Conservation (phyloP, 192 early-diverging fungal genomes). For the Mortierella claussenii region DNA sequence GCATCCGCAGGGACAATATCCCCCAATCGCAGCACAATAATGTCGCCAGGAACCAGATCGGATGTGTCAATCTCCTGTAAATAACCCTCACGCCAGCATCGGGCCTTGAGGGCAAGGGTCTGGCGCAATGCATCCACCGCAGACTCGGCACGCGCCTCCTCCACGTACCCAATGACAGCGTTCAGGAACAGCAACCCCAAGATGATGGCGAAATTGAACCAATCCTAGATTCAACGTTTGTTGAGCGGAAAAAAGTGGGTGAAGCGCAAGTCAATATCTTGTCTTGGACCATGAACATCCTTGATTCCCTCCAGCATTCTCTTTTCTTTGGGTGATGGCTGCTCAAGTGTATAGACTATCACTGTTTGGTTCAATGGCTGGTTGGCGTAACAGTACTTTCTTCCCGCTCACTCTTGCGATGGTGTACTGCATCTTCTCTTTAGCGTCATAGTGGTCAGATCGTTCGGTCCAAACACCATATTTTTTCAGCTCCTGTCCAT, state of each 20-base stretch:
- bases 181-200: slow-evolving; percentile 69
- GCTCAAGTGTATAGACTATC: too few species aligned
- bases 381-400: too few species aligned
- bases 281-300: not conserved
- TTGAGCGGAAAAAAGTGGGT: not conserved
- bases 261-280: not conserved
- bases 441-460: too few species aligned
- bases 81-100: slow-evolving; percentile 67
- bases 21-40: slow-evolving; percentile 76
- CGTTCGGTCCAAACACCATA: too few species aligned
- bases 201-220: slow-evolving; percentile 70
- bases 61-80: slow-evolving; percentile 60
- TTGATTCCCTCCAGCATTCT: not conserved
- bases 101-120: slow-evolving; percentile 73
- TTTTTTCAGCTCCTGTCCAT: too few species aligned
- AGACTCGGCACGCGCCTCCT: slow-evolving; percentile 78
- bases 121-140: slow-evolving; percentile 78
- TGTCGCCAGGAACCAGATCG: slow-evolving; percentile 76
- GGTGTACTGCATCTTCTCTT: too few species aligned
- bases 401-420: too few species aligned
- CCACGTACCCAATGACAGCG: slow-evolving; percentile 76
- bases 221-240: slow-evolving; percentile 55
- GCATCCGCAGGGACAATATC: slow-evolving; percentile 84
- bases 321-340: too few species aligned
- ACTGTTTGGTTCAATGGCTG: too few species aligned